phyloP scores from a whole-genome alignment of 495 filamentous ascomycete species.

The Podospora tetraspora region DNA sequence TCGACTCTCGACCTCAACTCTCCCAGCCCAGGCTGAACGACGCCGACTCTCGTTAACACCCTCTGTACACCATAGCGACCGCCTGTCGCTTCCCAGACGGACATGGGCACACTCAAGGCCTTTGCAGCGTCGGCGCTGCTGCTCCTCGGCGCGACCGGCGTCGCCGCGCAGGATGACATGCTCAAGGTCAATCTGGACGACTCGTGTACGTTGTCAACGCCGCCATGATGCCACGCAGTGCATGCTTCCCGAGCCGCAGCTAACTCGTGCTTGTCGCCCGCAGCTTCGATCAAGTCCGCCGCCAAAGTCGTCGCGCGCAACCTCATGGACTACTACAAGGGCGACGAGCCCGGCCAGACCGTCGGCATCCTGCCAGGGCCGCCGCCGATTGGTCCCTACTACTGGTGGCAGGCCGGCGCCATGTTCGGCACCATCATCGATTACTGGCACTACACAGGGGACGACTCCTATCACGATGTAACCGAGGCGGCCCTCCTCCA shows the following conservation, averaged over 20 bases:
- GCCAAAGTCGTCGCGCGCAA: constrained; percentile 34
- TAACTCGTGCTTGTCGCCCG: not conserved
- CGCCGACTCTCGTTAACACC: not conserved
- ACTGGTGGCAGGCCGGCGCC: constrained; percentile 76
- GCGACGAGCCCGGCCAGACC: constrained; percentile 55
- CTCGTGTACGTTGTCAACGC: not conserved
- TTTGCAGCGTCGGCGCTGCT: constrained; percentile 12
- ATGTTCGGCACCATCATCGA: constrained; percentile 64
- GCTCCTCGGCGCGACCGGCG: constrained; percentile 5
- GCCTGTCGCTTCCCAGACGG: constrained; percentile 4
- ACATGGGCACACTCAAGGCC: constrained; percentile 8
- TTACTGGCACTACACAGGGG: constrained; percentile 64
- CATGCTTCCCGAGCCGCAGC: not conserved
- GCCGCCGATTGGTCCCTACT: constrained; percentile 30
- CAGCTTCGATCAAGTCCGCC: constrained; percentile 27
- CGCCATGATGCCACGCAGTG: not conserved
- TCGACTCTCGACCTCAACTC: not conserved
- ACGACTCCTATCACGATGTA: constrained; percentile 55
- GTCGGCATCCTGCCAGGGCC: constrained; percentile 41
- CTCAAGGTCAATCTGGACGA: constrained; percentile 14
- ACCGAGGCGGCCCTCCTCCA: constrained; percentile 50
- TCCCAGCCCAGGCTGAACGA: not conserved
- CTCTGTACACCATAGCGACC: not conserved
- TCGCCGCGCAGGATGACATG: not conserved
- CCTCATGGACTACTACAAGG: constrained; percentile 60